Evolutionary conservation across 805 yeast genomes (phyloP), one percentile per base, ranked within the genome.

Genomic region (Saccharomycopsis sp.): DNA sequence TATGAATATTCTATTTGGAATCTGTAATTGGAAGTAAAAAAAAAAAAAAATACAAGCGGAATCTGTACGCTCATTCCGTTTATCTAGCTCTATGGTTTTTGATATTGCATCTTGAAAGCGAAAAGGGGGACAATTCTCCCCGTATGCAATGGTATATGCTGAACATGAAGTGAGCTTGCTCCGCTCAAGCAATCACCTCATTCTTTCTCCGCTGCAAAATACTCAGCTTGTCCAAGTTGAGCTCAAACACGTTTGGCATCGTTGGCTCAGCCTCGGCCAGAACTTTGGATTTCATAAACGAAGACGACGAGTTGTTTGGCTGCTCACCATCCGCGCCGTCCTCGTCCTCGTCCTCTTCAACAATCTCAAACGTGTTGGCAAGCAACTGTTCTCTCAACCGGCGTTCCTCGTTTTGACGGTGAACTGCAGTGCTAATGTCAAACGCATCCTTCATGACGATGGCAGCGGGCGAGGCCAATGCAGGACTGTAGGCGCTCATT

Each of bases 371-470:
- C 16, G 34, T 21, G 43, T 39, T 43, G 53, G 21, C 79, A 85
- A 54, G 77, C 81, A 39, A 79, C 84, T 64, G 37, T 8, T 36
- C 34, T 8, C 43, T 20, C 29, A 45, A 34, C 5, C 13, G 45
- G 40, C 44, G 55, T 30, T 80, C 88, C 54, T 77, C 83, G 38
- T 80, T 86, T 63, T 72, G 70, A 52, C 95, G 75, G 55, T 84
- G 89, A 13, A 85, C 86, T 4, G 94, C 94, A 38, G 85, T 80
- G 21, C 87, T 77, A 6, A 85, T 76, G 53, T 85, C 94, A 58
- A 85, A 85, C 9, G 88, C 94, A 52, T 85, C 95, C 50, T 84
- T 76, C 60, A 85, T 69, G 0, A 86, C 85, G 36, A 77, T 80
- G 1, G 87, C 86, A 2, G 84, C 86, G 4, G 87, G 87, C 2